Evolutionary conservation across 257 asterid species (phyloP), one percentile per base, ranked within the genome.

Genomic region (Solanum commersonii): DNA sequence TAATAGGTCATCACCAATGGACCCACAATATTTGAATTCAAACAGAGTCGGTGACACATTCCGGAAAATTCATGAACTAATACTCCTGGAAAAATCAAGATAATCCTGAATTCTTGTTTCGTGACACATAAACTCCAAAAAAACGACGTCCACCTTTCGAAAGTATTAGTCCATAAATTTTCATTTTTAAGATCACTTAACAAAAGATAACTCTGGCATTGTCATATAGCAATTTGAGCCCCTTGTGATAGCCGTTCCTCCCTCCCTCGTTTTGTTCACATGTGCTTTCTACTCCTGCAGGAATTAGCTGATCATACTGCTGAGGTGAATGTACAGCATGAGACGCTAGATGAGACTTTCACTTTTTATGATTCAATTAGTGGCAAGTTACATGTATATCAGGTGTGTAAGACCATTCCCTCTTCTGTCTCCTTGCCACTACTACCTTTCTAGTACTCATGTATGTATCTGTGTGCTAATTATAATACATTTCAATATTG

Each of bases 311-410:
- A 93, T 84, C 98, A 94, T 89, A 94, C 95, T 33, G 91, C 83
- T 42, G 95, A 95, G 89, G 96, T 94, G 91, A 95, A 89, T 68
- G 89, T 95, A 84, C 99, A 96, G 40, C 94, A 95, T 38, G 98
- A 95, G 87, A 95, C 92, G 77, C 93, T 95, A 77, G 98, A 95
- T 87, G 98, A 95, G 87, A 72, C 91, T 90, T 94, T 95, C 91
- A 95, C 98, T n/a, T 96, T 96, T 90, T 95, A 96, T 84, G 98
- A 93, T 89, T 93, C 98, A 63, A 93, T 95, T 27, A 93, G 93
- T 67, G 91, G 95, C 93, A 93, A 85, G 87, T 91, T 96, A 87
- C 98, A 95, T 74, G 92, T 96, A 84, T 95, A 94, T 91, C 98
- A 96, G 99, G 99, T 96, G 73, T 65, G 27, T 65, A 44, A 44